Percentiles rank a stretch among this genome's conserved stretches.
Evolutionary conservation across 148 eudicot species (phyloP).

Genomic region (Fagopyrum esculentum): DNA sequence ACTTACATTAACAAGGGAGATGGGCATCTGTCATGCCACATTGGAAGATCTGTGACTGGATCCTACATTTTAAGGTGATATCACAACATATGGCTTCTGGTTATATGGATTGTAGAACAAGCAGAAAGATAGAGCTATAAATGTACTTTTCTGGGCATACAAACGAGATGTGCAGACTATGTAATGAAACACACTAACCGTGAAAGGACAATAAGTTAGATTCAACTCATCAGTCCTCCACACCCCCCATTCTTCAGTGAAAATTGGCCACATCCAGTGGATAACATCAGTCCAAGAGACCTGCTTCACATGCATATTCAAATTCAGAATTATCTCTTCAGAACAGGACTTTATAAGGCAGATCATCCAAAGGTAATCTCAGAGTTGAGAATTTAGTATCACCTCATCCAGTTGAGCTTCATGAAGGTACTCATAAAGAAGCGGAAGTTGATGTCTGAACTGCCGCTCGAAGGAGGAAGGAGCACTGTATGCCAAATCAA

Average conservation of each 20-base stretch:
- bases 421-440: constrained; percentile 56
- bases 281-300: constrained; percentile 76
- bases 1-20: constrained; percentile 81
- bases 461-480: constrained; percentile 75
- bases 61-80: constrained; percentile 39
- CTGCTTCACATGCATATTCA: constrained; percentile 23
- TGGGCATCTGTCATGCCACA: constrained; percentile 61
- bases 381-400: background rate
- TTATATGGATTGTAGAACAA: background rate
- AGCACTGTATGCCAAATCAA: constrained; percentile 35
- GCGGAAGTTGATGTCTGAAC: constrained; percentile 63
- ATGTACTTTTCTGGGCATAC: background rate
- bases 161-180: background rate
- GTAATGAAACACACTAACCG: constrained; percentile 30
- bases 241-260: constrained; percentile 85
- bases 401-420: constrained; percentile 66
- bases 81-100: background rate
- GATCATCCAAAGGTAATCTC: background rate
- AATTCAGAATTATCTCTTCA: background rate
- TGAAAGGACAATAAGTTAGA: constrained; percentile 79
- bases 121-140: background rate
- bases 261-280: constrained; percentile 99
- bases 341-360: background rate
- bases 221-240: constrained; percentile 77
- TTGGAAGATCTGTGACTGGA: constrained; percentile 83